A percentile compares a stretch with the other conserved stretches of the same genome.
These are phyloP conservation scores for Piromyces sp. DNA, from an alignment of 192 early-diverging fungal genomes.

Conservation along the genomic window DNA sequence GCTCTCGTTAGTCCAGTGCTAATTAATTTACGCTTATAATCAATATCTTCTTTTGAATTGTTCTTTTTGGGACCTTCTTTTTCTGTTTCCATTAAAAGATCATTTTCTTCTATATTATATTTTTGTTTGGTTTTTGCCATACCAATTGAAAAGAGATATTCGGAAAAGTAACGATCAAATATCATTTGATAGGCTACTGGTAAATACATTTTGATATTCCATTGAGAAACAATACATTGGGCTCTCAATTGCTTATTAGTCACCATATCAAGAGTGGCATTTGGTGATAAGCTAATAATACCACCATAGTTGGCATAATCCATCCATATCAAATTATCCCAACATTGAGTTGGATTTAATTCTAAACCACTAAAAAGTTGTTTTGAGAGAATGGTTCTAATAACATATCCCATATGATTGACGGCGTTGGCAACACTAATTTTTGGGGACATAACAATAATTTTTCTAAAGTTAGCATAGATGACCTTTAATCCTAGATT, in stretches of 20 bases:
- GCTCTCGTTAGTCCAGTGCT: neutral
- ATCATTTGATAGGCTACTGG: constrained; percentile 49
- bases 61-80: neutral
- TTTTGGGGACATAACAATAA: constrained; percentile 69
- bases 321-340: constrained; percentile 80
- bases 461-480: constrained; percentile 59
- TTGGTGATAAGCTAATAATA: constrained; percentile 7
- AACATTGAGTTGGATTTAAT: constrained; percentile 50
- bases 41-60: neutral
- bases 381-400: constrained; percentile 47
- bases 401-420: constrained; percentile 54
- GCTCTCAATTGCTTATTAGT: neutral
- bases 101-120: neutral
- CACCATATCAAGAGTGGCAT: neutral
- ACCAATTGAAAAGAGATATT: neutral
- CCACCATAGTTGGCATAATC: constrained; percentile 76
- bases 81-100: neutral
- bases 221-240: constrained; percentile 14
- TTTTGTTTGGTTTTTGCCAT: neutral
- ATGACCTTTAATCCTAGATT: constrained; percentile 59
- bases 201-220: constrained; percentile 82
- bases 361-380: constrained; percentile 59
- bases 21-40: neutral
- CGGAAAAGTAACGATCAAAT: constrained; percentile 44
- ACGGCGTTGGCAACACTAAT: constrained; percentile 48